These are phyloP conservation scores for Verticillium dahliae DNA, from an alignment of 2,329 filamentous ascomycete genomes.

Conservation along the genomic window DNA sequence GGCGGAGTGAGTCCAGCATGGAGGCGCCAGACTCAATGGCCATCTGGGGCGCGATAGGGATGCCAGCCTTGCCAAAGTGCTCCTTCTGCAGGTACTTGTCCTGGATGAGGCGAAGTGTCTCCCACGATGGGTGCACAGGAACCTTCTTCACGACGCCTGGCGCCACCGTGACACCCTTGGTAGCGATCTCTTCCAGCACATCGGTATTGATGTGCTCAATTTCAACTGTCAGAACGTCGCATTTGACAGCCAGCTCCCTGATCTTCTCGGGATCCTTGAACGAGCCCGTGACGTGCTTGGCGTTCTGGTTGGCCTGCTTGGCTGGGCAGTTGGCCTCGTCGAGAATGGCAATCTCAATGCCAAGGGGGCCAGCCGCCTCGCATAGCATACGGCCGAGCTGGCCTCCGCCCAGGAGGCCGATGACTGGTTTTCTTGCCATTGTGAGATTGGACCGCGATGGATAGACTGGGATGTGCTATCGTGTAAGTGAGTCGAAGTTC, in stretches of 20 bases:
- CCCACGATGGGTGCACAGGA: slow-evolving; percentile 73
- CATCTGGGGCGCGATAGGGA: slow-evolving; percentile 67
- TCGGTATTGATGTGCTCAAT: slow-evolving; percentile 94
- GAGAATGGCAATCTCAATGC: slow-evolving; percentile 71
- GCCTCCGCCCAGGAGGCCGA: slow-evolving; percentile 53
- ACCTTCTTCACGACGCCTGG: slow-evolving; percentile 39
- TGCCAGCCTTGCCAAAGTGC: slow-evolving; percentile 60
- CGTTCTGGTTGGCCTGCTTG: slow-evolving; percentile 75
- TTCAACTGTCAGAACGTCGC: slow-evolving; percentile 83
- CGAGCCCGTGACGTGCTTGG: slow-evolving; percentile 72
- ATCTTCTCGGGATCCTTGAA: slow-evolving; percentile 82
- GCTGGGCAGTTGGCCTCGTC: slow-evolving; percentile 73
- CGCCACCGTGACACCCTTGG: slow-evolving; percentile 51
- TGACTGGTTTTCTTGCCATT: slow-evolving; percentile 29
- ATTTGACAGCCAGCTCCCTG: slow-evolving; percentile 65
- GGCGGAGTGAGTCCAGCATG: slow-evolving; percentile 53
- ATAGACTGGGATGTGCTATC: neutral
- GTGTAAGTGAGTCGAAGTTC: neutral
- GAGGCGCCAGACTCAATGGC: slow-evolving; percentile 51
- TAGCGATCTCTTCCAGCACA: slow-evolving; percentile 75
- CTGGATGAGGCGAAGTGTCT: slow-evolving; percentile 81
- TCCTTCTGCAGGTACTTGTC: slow-evolving; percentile 91
- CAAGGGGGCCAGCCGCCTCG: slow-evolving; percentile 71
- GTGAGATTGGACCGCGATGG: slow-evolving; percentile 1
- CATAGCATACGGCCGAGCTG: slow-evolving; percentile 91